Conservation (phyloP, 345 rosid genomes). For the Populus simonii region DNA sequence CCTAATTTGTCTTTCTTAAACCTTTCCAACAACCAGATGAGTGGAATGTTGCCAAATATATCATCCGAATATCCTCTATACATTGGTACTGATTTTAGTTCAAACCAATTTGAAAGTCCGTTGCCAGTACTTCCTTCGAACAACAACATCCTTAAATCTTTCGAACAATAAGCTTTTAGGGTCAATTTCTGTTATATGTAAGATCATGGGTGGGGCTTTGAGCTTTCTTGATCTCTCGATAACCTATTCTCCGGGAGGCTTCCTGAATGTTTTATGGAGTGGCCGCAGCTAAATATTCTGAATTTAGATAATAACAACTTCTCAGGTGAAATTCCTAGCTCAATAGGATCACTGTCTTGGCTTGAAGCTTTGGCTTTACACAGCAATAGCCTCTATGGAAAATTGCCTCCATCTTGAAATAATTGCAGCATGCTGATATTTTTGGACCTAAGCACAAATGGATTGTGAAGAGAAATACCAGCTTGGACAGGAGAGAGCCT, state of each 20-base stretch:
- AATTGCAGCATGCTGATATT: slow-evolving; percentile 4
- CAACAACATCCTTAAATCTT: slow-evolving; percentile 8
- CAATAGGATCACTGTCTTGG: not conserved
- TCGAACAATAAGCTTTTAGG: slow-evolving; percentile 22
- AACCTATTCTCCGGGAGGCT: slow-evolving; percentile 8
- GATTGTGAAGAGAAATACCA: slow-evolving; percentile 20
- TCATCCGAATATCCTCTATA: not conserved
- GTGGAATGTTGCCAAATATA: slow-evolving; percentile 24
- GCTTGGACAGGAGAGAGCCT: slow-evolving; percentile 18
- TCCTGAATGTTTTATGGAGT: slow-evolving; percentile 1
- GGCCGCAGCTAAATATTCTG: not conserved
- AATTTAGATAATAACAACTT: slow-evolving; percentile 22
- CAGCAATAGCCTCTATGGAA: slow-evolving; percentile 17
- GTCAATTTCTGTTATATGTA: slow-evolving; percentile 12
- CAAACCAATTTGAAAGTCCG: slow-evolving; percentile 14
- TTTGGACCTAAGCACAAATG: slow-evolving; percentile 15
- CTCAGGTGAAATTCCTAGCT: slow-evolving; percentile 21
- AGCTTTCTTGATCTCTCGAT: slow-evolving; percentile 12
- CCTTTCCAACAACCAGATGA: slow-evolving; percentile 28
- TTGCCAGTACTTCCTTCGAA: slow-evolving; percentile 18
- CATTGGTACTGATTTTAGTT: slow-evolving; percentile 17
- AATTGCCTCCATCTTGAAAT: slow-evolving; percentile 8
- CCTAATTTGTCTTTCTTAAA: not conserved
- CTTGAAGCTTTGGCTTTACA: slow-evolving; percentile 15
- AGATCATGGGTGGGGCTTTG: not conserved